Evolutionary conservation across 495 filamentous ascomycete species (phyloP), one percentile per base, ranked within the genome.

Genomic region (Aspergillus nidulans): DNA sequence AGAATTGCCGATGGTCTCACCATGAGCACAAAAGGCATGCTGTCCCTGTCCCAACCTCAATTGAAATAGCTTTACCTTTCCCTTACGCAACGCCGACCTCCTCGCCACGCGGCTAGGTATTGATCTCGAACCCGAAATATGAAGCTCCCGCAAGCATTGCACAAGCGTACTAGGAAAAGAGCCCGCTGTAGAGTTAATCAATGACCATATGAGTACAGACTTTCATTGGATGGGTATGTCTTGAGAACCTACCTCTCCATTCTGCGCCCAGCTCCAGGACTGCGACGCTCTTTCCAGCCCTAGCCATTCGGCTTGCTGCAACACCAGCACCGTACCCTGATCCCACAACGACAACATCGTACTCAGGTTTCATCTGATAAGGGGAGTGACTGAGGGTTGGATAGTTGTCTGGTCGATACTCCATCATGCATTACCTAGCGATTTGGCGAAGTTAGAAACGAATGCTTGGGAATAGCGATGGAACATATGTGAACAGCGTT

Each of bases 291-390:
- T 84, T 71, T 6, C 81, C 81, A 8, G 78, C 82, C 44, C 84
- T 70, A 4, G 84, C 79, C 80, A 85, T 85, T 21, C 84, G 77
- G 49, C 81, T 79, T 1, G 84, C 85, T 13, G 85, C 82, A 15
- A 87, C 81, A 15, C 78, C 83, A 49, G 84, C 85, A 13, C 84
- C 84, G 66, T 87, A 87, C 1, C 85, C 85, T 16, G 82, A 86
- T 0, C 85, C 84, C 43, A 87, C 78, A 13, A 88, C 80, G 21
- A 88, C 79, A 20, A 80, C 79, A 61, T 89, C 84, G 50, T 87
- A 86, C n/a, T 69, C 62, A 36, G 69, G 63, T 26, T 80, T 70
- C 60, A 87, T 77, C 15, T 79, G 73, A 55, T 81, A 72, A 18
- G 85, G 76, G 0, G 84, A 77, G 52, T 73, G 77, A 46, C 77